phyloP scores from a whole-genome alignment of 2,329 filamentous ascomycete genomes.

The Malbranchea zuffiana region DNA sequence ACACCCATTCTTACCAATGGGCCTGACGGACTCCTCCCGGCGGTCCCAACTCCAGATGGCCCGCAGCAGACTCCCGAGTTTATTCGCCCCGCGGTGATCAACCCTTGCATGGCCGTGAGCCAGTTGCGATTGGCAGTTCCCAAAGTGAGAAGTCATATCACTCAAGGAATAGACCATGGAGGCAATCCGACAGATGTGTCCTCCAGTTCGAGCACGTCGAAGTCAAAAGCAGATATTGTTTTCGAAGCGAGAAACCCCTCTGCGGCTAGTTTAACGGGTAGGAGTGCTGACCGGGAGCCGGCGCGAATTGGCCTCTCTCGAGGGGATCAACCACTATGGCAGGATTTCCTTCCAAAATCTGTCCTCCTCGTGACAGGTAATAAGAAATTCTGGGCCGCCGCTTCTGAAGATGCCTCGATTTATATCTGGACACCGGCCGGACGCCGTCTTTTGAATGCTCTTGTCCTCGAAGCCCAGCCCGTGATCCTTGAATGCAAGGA shows the following conservation, averaged over 20 bases:
- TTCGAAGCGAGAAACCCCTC: slow-evolving; percentile 81
- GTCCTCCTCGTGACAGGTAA: slow-evolving; percentile 88
- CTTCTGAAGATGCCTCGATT: slow-evolving; percentile 82
- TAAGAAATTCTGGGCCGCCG: slow-evolving; percentile 80
- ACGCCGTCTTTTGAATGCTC: slow-evolving; percentile 68
- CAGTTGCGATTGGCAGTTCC: slow-evolving; percentile 81
- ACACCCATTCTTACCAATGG: slow-evolving; percentile 66
- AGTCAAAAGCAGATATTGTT: slow-evolving; percentile 58
- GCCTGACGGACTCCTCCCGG: slow-evolving; percentile 65
- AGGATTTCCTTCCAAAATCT: slow-evolving; percentile 79
- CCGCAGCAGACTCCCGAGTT: slow-evolving; percentile 66
- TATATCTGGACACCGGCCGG: slow-evolving; percentile 90
- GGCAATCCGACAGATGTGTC: slow-evolving; percentile 36
- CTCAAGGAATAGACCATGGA: slow-evolving; percentile 60
- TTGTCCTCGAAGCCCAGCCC: slow-evolving; percentile 82
- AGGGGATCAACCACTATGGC: slow-evolving; percentile 73
- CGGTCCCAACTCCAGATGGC: slow-evolving; percentile 47
- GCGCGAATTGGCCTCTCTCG: slow-evolving; percentile 73
- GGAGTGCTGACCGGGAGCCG: slow-evolving; percentile 60
- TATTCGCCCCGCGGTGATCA: slow-evolving; percentile 76
- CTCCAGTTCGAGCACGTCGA: slow-evolving; percentile 28
- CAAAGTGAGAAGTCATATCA: slow-evolving; percentile 69
- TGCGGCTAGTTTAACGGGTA: slow-evolving; percentile 47
- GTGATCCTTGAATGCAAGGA: slow-evolving; percentile 86
- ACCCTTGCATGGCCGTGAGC: slow-evolving; percentile 67